Evolutionary conservation across 352 stramenopile genomes (phyloP), one percentile per base, ranked within the genome.

Genomic region (Albugo laibachii): DNA sequence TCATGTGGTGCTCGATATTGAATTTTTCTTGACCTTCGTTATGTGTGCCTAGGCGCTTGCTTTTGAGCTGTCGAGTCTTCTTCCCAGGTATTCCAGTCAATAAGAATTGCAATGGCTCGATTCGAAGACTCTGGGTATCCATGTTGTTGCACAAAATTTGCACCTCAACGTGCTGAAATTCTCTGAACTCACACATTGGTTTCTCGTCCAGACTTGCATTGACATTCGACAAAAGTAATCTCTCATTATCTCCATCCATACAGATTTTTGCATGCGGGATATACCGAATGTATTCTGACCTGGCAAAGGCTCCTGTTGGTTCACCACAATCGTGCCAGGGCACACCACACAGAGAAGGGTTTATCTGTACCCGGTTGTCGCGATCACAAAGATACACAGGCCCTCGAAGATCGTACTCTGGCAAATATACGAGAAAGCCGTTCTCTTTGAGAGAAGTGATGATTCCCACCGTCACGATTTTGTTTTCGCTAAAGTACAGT

Each of bases 391-490:
- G 63, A 61, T 94, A 97, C 34, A 97, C 82, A 12, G 85, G 84
- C 2, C 74, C 83, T 42, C 83, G 81, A 18, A 95, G 53, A 50
- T 96, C 86, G 55, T 95, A 96, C 40, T 79, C 76, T 10, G 88
- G 88, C 13, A 97, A 60, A 59, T 95, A 97, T 18, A 92, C 84
- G 18, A 94, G 77, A 53, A 97, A 84, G 11, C 88, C 88, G 56
- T 97, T 97, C 48, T 83, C 63, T 55, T 88, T 81, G 54, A 97
- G 60, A 27, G 76, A 63, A 41, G 79, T 87, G 40, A 97, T 86
- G 45, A 96, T 82, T 16, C 83, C 88, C 18, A 77, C 55, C 1
- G 83, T 77, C 16, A 74, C 70, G 12, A 92, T 68, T 0, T 72
- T 73, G 55, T 95, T 75, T 34, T 77, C 82, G 52, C 69, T 91